Conservation (phyloP, 2,329 filamentous ascomycete genomes). For the Talaromyces sp. region DNA sequence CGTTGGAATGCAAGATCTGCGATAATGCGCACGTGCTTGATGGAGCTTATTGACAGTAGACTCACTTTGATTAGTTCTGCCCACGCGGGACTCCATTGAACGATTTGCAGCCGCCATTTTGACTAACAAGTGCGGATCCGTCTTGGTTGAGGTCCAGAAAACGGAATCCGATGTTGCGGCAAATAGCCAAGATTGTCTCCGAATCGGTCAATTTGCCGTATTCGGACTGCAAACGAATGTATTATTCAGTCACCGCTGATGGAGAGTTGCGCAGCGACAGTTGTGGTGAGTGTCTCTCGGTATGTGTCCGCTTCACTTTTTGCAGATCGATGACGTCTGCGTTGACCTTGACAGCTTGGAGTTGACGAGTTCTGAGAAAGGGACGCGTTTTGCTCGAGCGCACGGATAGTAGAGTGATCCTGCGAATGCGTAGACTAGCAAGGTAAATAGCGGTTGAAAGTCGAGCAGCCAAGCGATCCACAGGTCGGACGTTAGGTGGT, state of each 20-base stretch:
- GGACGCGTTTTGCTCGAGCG: background rate
- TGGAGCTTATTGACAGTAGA: conserved; percentile 23
- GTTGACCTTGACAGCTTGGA: background rate
- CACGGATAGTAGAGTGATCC: background rate
- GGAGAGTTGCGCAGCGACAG: background rate
- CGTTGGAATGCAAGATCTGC: conserved; percentile 15
- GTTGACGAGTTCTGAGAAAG: background rate
- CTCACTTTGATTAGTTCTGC: conserved; percentile 52
- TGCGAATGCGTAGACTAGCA: background rate
- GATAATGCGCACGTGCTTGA: conserved; percentile 26
- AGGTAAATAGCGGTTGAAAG: conserved; percentile 2
- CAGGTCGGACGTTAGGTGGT: conserved; percentile 12
- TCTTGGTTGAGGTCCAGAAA: background rate
- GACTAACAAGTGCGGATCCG: background rate
- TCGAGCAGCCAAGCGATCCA: conserved; percentile 13
- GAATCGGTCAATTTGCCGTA: background rate
- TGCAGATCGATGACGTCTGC: conserved; percentile 11
- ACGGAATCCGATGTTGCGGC: background rate
- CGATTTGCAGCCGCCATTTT: conserved; percentile 28
- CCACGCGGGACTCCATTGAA: conserved; percentile 49
- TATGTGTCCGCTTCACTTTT: background rate
- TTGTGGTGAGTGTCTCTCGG: background rate
- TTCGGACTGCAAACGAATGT: conserved; percentile 8
- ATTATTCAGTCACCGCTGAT: background rate
- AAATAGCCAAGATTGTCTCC: background rate